phyloP scores from a whole-genome alignment of 441 rosid species.

The Jatropha multifida region DNA sequence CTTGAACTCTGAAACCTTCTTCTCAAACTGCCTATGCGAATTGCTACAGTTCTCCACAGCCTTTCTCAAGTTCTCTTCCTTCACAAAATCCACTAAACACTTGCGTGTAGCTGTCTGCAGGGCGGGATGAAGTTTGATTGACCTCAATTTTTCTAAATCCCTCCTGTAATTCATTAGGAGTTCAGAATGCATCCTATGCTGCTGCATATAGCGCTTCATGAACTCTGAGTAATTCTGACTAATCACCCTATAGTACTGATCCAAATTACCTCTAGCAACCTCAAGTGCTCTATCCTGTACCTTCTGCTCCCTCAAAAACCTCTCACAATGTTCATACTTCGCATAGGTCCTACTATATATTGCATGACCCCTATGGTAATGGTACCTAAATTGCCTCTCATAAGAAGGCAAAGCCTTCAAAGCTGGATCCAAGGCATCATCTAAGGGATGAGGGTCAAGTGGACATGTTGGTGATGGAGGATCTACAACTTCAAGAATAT shows the following conservation, averaged over 20 bases:
- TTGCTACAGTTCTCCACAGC: slow-evolving; percentile 61
- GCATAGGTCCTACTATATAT: slow-evolving; percentile 57
- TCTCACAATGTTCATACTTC: slow-evolving; percentile 57
- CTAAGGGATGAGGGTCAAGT: slow-evolving; percentile 70
- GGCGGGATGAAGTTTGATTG: slow-evolving; percentile 72
- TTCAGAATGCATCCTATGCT: slow-evolving; percentile 73
- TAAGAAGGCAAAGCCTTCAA: slow-evolving; percentile 91
- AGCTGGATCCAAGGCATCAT: slow-evolving; percentile 90
- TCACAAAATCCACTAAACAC: slow-evolving; percentile 77
- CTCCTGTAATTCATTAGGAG: slow-evolving; percentile 64
- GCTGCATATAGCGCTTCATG: slow-evolving; percentile 82
- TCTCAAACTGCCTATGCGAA: slow-evolving; percentile 92
- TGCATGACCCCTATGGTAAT: slow-evolving; percentile 58
- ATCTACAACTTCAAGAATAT: slow-evolving; percentile 50
- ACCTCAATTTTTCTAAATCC: slow-evolving; percentile 81
- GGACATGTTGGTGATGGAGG: slow-evolving; percentile 49
- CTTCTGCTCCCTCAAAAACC: slow-evolving; percentile 73
- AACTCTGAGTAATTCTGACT: slow-evolving; percentile 77
- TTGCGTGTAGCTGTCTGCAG: slow-evolving; percentile 59
- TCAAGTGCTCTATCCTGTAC: slow-evolving; percentile 93
- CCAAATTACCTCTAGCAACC: slow-evolving; percentile 74
- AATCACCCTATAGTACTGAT: slow-evolving; percentile 76
- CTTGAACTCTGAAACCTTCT: slow-evolving; percentile 80
- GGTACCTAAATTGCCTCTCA: slow-evolving; percentile 83
- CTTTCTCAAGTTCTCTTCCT: slow-evolving; percentile 84